Conservation (phyloP, 257 asterid genomes). For the Solanum okadae region DNA sequence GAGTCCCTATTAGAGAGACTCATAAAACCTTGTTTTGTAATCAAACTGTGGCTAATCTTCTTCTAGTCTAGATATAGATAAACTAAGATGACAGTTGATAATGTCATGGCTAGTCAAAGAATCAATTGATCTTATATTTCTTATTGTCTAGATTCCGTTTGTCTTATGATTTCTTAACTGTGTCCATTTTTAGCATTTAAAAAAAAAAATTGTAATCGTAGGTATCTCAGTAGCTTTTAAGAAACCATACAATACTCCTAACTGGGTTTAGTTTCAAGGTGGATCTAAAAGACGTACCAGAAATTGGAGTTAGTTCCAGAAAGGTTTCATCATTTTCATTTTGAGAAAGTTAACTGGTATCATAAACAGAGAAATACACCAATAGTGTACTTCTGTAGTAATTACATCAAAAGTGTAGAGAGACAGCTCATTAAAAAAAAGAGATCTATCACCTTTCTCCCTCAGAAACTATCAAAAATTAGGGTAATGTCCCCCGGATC, state of each 20-base stretch:
- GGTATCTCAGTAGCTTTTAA: neutral
- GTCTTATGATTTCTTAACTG: neutral
- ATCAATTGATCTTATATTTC: neutral
- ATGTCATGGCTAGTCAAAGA: neutral
- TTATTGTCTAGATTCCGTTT: neutral
- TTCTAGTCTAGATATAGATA: neutral
- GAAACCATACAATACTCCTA: neutral
- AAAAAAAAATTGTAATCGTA: neutral
- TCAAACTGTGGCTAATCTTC: neutral
- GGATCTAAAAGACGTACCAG: neutral
- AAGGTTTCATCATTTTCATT: neutral
- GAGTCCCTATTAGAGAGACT: neutral
- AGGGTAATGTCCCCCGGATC: neutral
- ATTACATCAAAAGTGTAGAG: neutral
- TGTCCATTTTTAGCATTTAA: neutral
- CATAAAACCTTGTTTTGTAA: neutral
- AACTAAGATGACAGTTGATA: neutral
- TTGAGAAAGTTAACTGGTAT: neutral
- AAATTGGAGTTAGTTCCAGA: neutral
- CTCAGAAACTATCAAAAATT: neutral
- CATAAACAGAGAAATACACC: neutral
- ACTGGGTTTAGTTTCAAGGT: neutral
- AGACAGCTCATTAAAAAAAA: too few species aligned
- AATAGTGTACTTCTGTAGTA: neutral
- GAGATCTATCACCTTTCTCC: neutral